phyloP scores from a whole-genome alignment of 2,329 filamentous ascomycete genomes.

The Hirsutella thompsonii region DNA sequence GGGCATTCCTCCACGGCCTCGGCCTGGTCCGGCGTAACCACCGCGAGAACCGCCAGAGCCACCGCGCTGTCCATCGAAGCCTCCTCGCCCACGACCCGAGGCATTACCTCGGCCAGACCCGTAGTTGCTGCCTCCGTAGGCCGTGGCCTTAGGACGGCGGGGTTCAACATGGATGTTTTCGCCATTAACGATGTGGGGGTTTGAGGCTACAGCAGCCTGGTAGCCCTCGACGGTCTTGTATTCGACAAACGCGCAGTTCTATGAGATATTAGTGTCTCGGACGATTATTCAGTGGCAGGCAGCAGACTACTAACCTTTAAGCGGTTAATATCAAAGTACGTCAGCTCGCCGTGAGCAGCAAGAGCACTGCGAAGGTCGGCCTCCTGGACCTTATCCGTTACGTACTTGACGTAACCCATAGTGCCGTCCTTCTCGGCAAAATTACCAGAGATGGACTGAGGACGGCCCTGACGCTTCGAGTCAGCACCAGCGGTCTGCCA shows the following conservation, averaged over 20 bases:
- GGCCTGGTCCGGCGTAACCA: constrained; percentile 53
- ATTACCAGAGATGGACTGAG: constrained; percentile 48
- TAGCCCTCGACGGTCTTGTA: constrained; percentile 74
- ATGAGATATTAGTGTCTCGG: constrained; percentile 8
- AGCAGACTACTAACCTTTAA: constrained; percentile 52
- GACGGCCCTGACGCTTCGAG: constrained; percentile 71
- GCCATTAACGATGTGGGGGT: constrained; percentile 73
- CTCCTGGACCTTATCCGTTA: constrained; percentile 74
- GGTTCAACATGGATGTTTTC: constrained; percentile 81
- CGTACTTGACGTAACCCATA: constrained; percentile 89
- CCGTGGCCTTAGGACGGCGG: constrained; percentile 63
- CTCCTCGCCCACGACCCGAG: constrained; percentile 53
- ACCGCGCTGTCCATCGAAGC: constrained; percentile 45
- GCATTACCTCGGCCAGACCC: constrained; percentile 46
- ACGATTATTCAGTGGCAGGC: neutral
- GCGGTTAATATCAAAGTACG: constrained; percentile 67
- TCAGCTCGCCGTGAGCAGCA: constrained; percentile 56
- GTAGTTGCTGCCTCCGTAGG: constrained; percentile 58
- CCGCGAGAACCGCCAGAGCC: constrained; percentile 51
- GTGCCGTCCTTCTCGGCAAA: constrained; percentile 60
- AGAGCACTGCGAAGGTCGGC: constrained; percentile 60
- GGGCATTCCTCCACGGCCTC: constrained; percentile 54
- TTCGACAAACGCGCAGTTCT: constrained; percentile 97
- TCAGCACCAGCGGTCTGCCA: constrained; percentile 86
- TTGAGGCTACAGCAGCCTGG: constrained; percentile 68